A percentile compares a stretch with the other conserved stretches of the same genome.
Evolutionary conservation across 306 rosid genomes (phyloP).

Genomic region (Corylus avellana): DNA sequence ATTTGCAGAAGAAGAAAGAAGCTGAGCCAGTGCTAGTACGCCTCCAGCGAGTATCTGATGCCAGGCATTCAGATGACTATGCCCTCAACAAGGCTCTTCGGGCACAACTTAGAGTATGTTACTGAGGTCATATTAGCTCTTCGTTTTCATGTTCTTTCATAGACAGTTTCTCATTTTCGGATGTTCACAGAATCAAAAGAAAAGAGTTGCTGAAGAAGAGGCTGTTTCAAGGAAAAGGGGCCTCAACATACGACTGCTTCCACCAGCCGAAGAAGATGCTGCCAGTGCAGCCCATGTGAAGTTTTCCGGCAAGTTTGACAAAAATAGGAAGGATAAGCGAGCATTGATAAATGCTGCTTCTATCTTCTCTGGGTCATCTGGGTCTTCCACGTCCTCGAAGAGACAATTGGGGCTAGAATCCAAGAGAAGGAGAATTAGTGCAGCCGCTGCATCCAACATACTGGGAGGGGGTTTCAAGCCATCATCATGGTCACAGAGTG

Average conservation of each 20-base stretch:
- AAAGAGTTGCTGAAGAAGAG: slow-evolving; percentile 90
- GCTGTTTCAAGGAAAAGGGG: slow-evolving; percentile 64
- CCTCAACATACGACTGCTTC: slow-evolving; percentile 74
- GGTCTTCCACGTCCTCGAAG: slow-evolving; percentile 45
- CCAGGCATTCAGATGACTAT: slow-evolving; percentile 80
- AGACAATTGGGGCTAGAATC: slow-evolving; percentile 61
- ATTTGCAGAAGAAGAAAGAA: slow-evolving; percentile 85
- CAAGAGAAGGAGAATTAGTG: slow-evolving; percentile 79
- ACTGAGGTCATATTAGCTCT: slow-evolving; percentile 19
- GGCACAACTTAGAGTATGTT: slow-evolving; percentile 73
- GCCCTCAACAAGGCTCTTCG: slow-evolving; percentile 69
- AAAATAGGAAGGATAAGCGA: slow-evolving; percentile 65
- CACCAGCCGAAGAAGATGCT: slow-evolving; percentile 61
- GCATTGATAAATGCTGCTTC: slow-evolving; percentile 65
- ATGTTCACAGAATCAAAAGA: slow-evolving; percentile 77
- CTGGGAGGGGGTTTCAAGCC: slow-evolving; percentile 63
- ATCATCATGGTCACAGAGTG: slow-evolving; percentile 64
- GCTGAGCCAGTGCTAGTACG: slow-evolving; percentile 85
- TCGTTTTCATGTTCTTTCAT: slow-evolving; percentile 19
- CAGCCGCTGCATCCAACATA: slow-evolving; percentile 60
- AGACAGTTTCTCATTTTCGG: not conserved
- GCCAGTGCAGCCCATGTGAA: slow-evolving; percentile 55
- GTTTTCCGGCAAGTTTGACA: slow-evolving; percentile 67
- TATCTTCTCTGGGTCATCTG: slow-evolving; percentile 57
- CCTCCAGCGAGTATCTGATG: slow-evolving; percentile 74